Evolutionary conservation across 306 rosid genomes (phyloP).

Genomic region (Aeschynomene evenia): DNA sequence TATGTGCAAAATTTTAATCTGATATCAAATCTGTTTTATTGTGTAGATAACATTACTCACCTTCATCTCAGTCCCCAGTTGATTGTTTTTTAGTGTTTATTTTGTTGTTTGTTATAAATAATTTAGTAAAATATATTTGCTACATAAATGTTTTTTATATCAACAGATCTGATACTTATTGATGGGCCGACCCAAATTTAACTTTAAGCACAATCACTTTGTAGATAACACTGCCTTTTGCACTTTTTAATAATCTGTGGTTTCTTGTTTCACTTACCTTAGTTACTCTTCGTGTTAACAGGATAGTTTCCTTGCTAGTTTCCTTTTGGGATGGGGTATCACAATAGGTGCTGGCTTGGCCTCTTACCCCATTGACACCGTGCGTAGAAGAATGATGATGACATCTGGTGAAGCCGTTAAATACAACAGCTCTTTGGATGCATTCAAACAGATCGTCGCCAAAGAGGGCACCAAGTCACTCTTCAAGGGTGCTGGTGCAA

Average conservation of each 20-base stretch:
- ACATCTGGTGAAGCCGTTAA: slow-evolving; percentile 97
- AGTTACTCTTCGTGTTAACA: slow-evolving; percentile 37
- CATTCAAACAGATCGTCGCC: slow-evolving; percentile 63
- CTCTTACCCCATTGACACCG: slow-evolving; percentile 81
- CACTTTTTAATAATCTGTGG: neutral
- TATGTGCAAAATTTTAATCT: slow-evolving; percentile 28
- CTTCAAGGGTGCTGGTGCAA: slow-evolving; percentile 92
- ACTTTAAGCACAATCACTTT: too few species aligned
- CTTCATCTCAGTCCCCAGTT: neutral
- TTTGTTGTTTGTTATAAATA: neutral
- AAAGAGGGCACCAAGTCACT: slow-evolving; percentile 85
- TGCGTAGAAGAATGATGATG: slow-evolving; percentile 97
- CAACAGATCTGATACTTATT: too few species aligned
- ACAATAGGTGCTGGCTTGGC: slow-evolving; percentile 89
- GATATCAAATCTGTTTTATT: neutral
- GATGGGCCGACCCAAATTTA: neutral
- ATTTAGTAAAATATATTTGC: neutral
- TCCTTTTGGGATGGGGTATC: slow-evolving; percentile 84
- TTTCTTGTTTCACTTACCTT: slow-evolving; percentile 22
- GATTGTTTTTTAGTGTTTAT: neutral
- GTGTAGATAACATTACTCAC: neutral
- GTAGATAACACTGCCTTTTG: too few species aligned
- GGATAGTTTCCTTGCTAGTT: slow-evolving; percentile 93
- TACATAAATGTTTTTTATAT: too few species aligned
- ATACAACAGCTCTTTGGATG: slow-evolving; percentile 74